Percentiles rank a stretch among this genome's conserved stretches.
These are phyloP conservation scores for Talaromyces rugulosus DNA, from an alignment of 2,329 filamentous ascomycete species.

Conservation along the genomic window DNA sequence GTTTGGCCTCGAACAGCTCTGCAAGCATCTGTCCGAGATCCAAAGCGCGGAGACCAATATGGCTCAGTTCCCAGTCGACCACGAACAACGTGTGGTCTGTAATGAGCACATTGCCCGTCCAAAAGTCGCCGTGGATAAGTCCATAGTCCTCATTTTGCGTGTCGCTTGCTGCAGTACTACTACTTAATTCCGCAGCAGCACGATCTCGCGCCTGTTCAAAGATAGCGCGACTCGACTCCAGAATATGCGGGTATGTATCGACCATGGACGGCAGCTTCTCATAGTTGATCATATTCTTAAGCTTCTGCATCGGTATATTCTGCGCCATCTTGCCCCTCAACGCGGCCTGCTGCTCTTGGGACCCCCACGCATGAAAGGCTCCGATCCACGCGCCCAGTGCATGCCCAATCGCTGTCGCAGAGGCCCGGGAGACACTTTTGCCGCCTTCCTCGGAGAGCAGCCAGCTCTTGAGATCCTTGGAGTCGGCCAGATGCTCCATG, in stretches of 20 bases:
- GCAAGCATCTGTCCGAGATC: conserved; percentile 9
- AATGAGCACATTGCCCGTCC: conserved; percentile 10
- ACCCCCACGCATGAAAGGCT: conserved; percentile 6
- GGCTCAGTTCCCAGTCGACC: conserved; percentile 10
- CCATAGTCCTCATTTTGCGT: background rate
- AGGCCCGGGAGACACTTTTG: background rate
- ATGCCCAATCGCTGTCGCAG: conserved; percentile 6
- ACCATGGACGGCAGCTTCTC: background rate
- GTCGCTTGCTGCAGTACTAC: background rate
- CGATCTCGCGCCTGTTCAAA: conserved; percentile 6
- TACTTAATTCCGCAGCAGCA: background rate
- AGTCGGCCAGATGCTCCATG: conserved; percentile 7
- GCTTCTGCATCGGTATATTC: conserved; percentile 7
- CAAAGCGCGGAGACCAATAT: conserved; percentile 6
- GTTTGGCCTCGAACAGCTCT: conserved; percentile 8
- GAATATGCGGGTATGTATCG: conserved; percentile 4
- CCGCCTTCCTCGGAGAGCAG: conserved; percentile 1
- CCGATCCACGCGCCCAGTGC: conserved; percentile 7
- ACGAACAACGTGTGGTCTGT: conserved; percentile 2
- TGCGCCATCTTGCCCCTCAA: background rate
- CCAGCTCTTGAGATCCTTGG: conserved; percentile 9
- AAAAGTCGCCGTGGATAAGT: conserved; percentile 11
- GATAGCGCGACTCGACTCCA: conserved; percentile 1
- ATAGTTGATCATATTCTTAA: conserved; percentile 10
- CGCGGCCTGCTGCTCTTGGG: background rate